A percentile compares a stretch with the other conserved stretches of the same genome.
Conservation (phyloP, 129 eudicot genomes). For the Calendula officinalis region DNA sequence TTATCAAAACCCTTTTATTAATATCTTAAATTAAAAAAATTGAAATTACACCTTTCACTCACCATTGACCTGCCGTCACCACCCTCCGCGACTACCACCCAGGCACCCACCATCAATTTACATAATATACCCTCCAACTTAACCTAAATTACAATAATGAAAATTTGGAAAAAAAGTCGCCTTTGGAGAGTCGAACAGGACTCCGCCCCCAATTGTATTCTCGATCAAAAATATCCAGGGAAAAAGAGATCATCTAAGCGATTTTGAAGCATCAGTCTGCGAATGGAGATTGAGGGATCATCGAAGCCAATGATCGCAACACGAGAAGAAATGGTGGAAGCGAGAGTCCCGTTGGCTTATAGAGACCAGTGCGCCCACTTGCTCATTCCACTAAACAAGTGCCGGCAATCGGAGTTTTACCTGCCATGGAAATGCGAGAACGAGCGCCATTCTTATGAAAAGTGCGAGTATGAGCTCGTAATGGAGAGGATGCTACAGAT, state of each 20-base stretch:
- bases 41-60: no score
- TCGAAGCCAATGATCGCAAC: conserved; percentile 89
- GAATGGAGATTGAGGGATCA: conserved; percentile 70
- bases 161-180: no score
- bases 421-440: conserved; percentile 91
- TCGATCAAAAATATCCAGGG: background rate
- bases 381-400: conserved; percentile 81
- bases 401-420: conserved; percentile 69
- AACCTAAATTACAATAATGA: no score
- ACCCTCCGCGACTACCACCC: no score
- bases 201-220: no score
- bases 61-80: no score
- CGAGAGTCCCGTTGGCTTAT: conserved; percentile 58
- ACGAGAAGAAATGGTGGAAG: conserved; percentile 70
- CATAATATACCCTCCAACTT: no score
- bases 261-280: conserved; percentile 3
- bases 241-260: background rate
- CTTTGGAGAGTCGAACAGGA: no score
- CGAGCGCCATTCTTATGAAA: conserved; percentile 80
- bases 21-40: no score
- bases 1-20: no score
- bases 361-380: conserved; percentile 91
- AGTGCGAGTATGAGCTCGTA: conserved; percentile 87
- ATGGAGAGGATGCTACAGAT: conserved; percentile 92
- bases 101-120: no score